phyloP scores from a whole-genome alignment of 257 asterid species.

The Ophiorrhiza pumila region DNA sequence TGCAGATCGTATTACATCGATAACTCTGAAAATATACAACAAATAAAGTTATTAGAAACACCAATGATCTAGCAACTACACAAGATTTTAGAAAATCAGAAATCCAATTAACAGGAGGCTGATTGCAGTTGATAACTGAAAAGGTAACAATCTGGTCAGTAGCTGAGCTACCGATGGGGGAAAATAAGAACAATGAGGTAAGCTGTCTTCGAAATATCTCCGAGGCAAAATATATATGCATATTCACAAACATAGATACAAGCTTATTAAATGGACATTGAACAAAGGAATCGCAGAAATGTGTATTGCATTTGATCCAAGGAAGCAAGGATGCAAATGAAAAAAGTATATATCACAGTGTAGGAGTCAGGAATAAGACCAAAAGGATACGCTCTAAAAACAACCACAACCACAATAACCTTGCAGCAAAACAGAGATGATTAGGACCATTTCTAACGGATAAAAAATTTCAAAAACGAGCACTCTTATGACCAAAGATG shows the following conservation, averaged over 20 bases:
- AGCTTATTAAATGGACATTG: no score
- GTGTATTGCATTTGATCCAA: neutral
- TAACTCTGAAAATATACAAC: constrained; percentile 25
- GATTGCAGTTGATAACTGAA: neutral
- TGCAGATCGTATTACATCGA: constrained; percentile 31
- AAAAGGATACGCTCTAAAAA: neutral
- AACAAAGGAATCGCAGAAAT: neutral
- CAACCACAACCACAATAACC: neutral
- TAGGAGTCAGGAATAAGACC: neutral
- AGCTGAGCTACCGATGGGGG: neutral
- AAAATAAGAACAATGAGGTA: no score
- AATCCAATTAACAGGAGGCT: neutral
- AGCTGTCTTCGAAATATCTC: no score
- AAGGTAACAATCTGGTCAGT: no score
- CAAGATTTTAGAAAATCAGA: neutral
- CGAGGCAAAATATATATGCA: neutral
- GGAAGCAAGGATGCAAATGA: neutral
- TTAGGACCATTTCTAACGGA: neutral
- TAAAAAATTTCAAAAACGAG: neutral
- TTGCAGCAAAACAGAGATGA: neutral
- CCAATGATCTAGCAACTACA: neutral
- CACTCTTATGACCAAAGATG: neutral
- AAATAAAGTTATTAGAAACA: neutral
- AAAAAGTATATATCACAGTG: neutral
- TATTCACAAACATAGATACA: no score